Base-by-base conservation (phyloP, 768 basidiomycete genomes). In the Pleurotus pulmonarius region DNA sequence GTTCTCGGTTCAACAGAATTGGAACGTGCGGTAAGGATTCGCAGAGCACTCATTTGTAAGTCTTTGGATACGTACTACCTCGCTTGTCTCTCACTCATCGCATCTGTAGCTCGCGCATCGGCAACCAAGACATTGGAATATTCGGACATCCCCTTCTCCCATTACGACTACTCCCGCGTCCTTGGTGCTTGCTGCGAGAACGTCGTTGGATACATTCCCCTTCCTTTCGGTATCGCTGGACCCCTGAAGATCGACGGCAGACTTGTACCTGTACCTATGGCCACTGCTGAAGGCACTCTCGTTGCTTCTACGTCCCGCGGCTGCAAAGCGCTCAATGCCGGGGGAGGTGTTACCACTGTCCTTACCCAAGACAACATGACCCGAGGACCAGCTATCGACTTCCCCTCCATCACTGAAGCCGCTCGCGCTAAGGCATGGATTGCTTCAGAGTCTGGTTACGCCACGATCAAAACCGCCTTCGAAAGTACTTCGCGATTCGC, bases 121-220 rank as follows among this genome's bases (percentile, higher is more conserved):
- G 69, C 72, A 25, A 97, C 93, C 0, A 83, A 89, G 70, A 89
- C 92, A 0, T 79, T 98, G 25, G 97, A 98, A 68, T 59, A 69
- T 8, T 94, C 92, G 0, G 85, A 88, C 20, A 76, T 98, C 8
- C 97, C 97, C 0, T 83, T 87, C 78, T 66, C 80, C 18, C 75
- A 87, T 68, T 99, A 97, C 70, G 95, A 98, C 70, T 99, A 98
- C 74, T 86, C 88, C 39, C 85, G 90, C 8, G 94, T 99, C 29
- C 81, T 94, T 53, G 96, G 95, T 57, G 94, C 96, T 8, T 99
- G 96, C 74, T 99, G 97, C 73, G 97, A 99, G 74, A 98, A 99
- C 70, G 97, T 99, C 49, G 84, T 98, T 47, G 97, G 97, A 29
- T 99, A 92, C 70, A 93, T 98, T 69, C 97, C 96, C 41, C 72